Evolutionary conservation across 2,329 filamentous ascomycete genomes (phyloP).

Genomic region (Aspergillus piperis): DNA sequence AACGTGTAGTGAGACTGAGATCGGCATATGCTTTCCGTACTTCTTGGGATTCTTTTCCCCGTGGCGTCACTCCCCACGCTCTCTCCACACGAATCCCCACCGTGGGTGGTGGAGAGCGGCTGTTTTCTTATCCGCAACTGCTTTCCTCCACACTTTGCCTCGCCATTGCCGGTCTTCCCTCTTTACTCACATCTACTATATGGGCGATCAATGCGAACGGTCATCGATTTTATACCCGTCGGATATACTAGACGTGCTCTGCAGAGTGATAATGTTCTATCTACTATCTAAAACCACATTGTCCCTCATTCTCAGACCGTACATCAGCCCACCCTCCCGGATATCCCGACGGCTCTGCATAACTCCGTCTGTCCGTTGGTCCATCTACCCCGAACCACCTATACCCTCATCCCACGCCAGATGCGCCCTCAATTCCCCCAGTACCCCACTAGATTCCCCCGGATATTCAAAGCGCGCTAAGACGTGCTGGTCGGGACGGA

Average conservation of each 20-base stretch:
- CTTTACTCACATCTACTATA: background rate
- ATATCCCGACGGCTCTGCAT: background rate
- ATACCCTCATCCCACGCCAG: conserved; percentile 2
- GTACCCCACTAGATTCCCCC: background rate
- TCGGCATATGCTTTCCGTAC: background rate
- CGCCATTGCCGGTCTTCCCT: background rate
- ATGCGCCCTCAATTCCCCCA: conserved; percentile 4
- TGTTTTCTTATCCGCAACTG: background rate
- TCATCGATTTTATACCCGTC: background rate
- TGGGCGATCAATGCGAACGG: background rate
- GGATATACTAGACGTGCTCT: background rate
- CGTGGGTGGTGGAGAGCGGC: background rate
- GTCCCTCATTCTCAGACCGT: background rate
- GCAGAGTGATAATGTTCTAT: background rate
- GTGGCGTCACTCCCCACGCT: conserved; percentile 1
- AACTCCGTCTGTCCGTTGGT: background rate
- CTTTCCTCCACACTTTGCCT: background rate
- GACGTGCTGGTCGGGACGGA: conserved; percentile 47
- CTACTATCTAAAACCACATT: background rate
- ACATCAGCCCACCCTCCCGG: background rate
- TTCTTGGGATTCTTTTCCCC: background rate
- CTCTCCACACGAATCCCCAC: background rate
- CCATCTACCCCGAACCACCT: no score
- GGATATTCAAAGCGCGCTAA: conserved; percentile 18
- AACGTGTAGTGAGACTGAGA: background rate